Conservation (phyloP, 2,329 filamentous ascomycete species). For the Didymella glomerata region DNA sequence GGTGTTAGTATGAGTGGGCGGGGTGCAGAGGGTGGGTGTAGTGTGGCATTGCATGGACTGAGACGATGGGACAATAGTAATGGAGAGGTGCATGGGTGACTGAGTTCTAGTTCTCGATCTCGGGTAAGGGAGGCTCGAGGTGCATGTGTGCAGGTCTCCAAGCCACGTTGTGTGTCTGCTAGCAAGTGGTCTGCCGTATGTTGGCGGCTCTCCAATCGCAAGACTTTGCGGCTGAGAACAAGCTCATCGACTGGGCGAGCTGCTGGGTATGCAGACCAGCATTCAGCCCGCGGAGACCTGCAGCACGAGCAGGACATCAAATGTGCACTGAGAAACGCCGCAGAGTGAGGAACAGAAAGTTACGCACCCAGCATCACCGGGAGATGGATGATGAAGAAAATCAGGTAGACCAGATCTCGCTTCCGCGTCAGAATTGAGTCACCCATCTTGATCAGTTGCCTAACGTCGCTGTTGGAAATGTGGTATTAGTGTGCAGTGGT, state of each 20-base stretch:
- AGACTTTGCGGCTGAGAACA: not conserved
- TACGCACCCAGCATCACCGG: constrained; percentile 66
- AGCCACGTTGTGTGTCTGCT: not conserved
- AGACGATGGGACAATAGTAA: not conserved
- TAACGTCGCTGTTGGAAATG: not conserved
- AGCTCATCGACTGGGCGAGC: not conserved
- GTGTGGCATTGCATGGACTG: not conserved
- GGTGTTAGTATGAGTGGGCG: not conserved
- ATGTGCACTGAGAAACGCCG: not conserved
- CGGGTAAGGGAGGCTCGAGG: not conserved
- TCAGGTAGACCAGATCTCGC: constrained; percentile 60
- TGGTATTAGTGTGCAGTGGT: constrained; percentile 9
- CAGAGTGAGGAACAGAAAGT: not conserved
- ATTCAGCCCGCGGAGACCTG: not conserved
- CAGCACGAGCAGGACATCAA: not conserved
- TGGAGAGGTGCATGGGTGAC: not conserved
- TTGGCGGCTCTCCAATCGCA: not conserved
- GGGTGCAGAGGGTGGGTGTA: not conserved
- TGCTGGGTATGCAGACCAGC: not conserved
- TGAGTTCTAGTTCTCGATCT: not conserved
- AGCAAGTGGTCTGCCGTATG: not conserved
- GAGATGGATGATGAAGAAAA: constrained; percentile 69
- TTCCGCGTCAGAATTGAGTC: constrained; percentile 50
- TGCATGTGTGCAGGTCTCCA: not conserved
- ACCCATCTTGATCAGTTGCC: constrained; percentile 34